These are phyloP conservation scores for Blastobotrys persicus DNA, from an alignment of 1,139 yeast genomes.

Conservation along the genomic window DNA sequence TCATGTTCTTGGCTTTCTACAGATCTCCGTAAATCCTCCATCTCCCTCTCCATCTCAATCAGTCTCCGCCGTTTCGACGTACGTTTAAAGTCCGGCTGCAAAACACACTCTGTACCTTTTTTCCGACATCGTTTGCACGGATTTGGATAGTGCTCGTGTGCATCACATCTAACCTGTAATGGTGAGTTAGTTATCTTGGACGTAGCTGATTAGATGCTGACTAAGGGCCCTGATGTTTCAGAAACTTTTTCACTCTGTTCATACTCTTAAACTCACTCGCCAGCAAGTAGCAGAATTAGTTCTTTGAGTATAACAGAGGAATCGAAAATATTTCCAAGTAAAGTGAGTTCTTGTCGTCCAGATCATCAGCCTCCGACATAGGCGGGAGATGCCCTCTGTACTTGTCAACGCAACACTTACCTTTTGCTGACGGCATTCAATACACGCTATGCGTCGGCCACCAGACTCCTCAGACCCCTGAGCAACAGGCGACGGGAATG, in stretches of 20 bases:
- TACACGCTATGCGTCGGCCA: conserved; percentile 76
- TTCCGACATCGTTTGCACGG: conserved; percentile 82
- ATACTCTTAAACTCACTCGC: too few relatives aligned
- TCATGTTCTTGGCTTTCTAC: conserved; percentile 41
- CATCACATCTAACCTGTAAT: conserved; percentile 69
- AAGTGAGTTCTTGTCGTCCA: too few relatives aligned
- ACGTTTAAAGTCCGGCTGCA: conserved; percentile 79
- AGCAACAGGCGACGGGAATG: conserved; percentile 1
- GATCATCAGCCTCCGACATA: too few relatives aligned
- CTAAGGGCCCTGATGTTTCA: too few relatives aligned
- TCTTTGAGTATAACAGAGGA: too few relatives aligned
- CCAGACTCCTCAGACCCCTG: conserved; percentile 13
- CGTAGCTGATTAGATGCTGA: too few relatives aligned
- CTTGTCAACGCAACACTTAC: too few relatives aligned
- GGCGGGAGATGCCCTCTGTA: too few relatives aligned
- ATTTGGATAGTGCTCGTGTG: conserved; percentile 69
- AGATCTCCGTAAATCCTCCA: conserved; percentile 60
- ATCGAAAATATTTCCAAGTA: too few relatives aligned
- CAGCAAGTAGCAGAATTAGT: too few relatives aligned
- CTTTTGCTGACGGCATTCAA: conserved; percentile 94
- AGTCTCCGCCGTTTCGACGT: conserved; percentile 77
- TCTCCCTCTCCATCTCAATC: conserved; percentile 80
- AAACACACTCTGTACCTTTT: conserved; percentile 64
- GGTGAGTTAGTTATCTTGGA: too few relatives aligned
- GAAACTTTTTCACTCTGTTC: too few relatives aligned